Evolutionary conservation across 2,329 filamentous ascomycete genomes (phyloP).

Genomic region (Pseudofabraea citricarpa): DNA sequence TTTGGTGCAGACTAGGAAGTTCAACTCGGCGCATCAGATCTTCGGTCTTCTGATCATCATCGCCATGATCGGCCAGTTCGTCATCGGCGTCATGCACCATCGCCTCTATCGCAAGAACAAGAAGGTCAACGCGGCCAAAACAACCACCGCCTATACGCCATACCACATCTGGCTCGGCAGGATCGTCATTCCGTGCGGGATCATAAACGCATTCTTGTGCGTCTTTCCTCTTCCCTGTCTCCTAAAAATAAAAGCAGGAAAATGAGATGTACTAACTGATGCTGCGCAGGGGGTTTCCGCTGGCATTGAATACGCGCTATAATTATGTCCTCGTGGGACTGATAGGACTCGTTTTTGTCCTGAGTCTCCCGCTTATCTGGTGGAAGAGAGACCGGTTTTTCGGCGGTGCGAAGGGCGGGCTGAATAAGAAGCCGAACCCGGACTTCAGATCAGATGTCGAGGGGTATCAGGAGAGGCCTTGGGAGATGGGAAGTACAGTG

Average conservation of each 20-base stretch:
- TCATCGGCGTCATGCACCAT: slow-evolving; percentile 52
- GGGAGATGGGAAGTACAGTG: too few relatives aligned
- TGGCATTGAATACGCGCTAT: slow-evolving; percentile 45
- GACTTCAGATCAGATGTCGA: neutral
- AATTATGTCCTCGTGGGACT: slow-evolving; percentile 44
- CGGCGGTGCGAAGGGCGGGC: slow-evolving; percentile 3
- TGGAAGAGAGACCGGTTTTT: slow-evolving; percentile 9
- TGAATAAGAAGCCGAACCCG: slow-evolving; percentile 4
- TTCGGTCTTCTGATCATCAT: slow-evolving; percentile 51
- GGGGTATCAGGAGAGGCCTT: slow-evolving; percentile 13
- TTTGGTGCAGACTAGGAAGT: slow-evolving; percentile 41
- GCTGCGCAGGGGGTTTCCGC: too few relatives aligned
- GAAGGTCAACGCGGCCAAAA: too few relatives aligned
- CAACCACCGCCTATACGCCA: slow-evolving; percentile 44
- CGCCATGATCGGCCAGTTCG: slow-evolving; percentile 47
- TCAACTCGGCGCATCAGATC: slow-evolving; percentile 52
- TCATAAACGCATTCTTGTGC: slow-evolving; percentile 54
- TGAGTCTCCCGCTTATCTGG: slow-evolving; percentile 26
- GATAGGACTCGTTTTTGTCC: slow-evolving; percentile 36
- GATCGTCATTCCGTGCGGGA: slow-evolving; percentile 45
- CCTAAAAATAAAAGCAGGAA: too few relatives aligned
- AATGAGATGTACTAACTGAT: too few relatives aligned
- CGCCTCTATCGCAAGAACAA: slow-evolving; percentile 44
- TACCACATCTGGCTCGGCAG: slow-evolving; percentile 56
- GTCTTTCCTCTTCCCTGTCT: too few relatives aligned